phyloP scores from a whole-genome alignment of 768 basidiomycete genomes.

The Hirschioporus abietinus region DNA sequence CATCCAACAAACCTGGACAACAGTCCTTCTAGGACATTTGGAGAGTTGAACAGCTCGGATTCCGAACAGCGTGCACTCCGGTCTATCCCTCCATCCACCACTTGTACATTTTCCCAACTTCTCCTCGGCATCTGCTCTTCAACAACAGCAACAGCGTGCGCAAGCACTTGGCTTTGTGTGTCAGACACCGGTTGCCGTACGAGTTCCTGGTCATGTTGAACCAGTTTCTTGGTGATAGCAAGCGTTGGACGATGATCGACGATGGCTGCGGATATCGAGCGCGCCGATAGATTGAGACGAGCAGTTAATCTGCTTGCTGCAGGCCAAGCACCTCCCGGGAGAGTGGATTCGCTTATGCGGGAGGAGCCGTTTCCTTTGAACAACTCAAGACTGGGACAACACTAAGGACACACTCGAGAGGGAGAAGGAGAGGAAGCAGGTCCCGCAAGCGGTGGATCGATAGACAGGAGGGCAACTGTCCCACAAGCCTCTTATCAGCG shows the following conservation, averaged over 20 bases:
- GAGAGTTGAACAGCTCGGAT: constrained; percentile 20
- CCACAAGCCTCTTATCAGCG: constrained; percentile 23
- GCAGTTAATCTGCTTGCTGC: constrained; percentile 22
- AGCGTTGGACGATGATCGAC: constrained; percentile 68
- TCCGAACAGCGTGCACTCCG: constrained; percentile 38
- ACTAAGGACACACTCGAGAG: no score
- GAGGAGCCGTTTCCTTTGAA: constrained; percentile 37
- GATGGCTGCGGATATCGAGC: constrained; percentile 71
- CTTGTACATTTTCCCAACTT: constrained; percentile 23
- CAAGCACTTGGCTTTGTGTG: constrained; percentile 36
- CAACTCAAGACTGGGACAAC: constrained; percentile 20
- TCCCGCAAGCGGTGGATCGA: constrained; percentile 26
- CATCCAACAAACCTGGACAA: constrained; percentile 29
- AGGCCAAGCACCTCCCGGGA: not conserved
- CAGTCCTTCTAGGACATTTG: constrained; percentile 13
- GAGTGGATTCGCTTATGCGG: constrained; percentile 41
- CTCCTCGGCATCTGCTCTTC: constrained; percentile 17
- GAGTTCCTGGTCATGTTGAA: constrained; percentile 55
- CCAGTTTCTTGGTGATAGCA: constrained; percentile 48
- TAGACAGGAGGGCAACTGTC: constrained; percentile 16
- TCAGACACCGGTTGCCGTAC: constrained; percentile 50
- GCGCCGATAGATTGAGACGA: constrained; percentile 48
- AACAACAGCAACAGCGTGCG: constrained; percentile 26
- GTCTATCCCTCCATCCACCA: constrained; percentile 35
- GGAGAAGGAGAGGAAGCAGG: no score